Evolutionary conservation across 257 asterid species (phyloP).

Genomic region (Prunella vulgaris): DNA sequence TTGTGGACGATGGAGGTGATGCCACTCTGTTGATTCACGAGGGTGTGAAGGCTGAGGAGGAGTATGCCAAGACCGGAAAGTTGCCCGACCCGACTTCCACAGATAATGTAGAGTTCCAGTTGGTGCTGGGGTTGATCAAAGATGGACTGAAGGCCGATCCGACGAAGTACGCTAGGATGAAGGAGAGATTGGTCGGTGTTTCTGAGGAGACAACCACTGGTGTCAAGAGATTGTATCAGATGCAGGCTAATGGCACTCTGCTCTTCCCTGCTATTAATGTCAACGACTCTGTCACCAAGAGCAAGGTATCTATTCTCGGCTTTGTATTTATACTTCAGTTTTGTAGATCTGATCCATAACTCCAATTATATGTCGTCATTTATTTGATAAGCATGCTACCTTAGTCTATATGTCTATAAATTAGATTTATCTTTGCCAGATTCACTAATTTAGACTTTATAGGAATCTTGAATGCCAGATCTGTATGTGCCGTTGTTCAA

Average conservation of each 20-base stretch:
- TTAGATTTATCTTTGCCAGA: neutral
- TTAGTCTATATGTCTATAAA: neutral
- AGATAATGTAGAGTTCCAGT: slow-evolving; percentile 29
- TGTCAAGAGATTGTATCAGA: slow-evolving; percentile 31
- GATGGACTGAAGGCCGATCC: slow-evolving; percentile 28
- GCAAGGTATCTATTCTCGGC: slow-evolving; percentile 21
- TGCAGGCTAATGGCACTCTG: slow-evolving; percentile 26
- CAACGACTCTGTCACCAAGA: slow-evolving; percentile 34
- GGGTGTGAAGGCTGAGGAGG: slow-evolving; percentile 33
- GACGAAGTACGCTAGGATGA: slow-evolving; percentile 27
- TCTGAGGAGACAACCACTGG: slow-evolving; percentile 36
- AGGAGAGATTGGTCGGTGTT: slow-evolving; percentile 35
- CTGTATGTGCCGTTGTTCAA: neutral
- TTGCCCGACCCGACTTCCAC: slow-evolving; percentile 31
- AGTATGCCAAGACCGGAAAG: slow-evolving; percentile 23
- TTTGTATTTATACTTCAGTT: neutral
- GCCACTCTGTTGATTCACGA: slow-evolving; percentile 30
- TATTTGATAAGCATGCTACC: neutral
- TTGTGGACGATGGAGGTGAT: slow-evolving; percentile 33
- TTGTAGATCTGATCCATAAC: neutral
- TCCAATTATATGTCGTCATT: neutral
- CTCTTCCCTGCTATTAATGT: slow-evolving; percentile 34
- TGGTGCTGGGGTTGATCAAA: slow-evolving; percentile 20
- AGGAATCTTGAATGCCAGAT: neutral
- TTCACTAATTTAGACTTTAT: neutral